Evolutionary conservation across 2,329 filamentous ascomycete species (phyloP), one percentile per base, ranked within the genome.

Genomic region (Fusarium sp.): DNA sequence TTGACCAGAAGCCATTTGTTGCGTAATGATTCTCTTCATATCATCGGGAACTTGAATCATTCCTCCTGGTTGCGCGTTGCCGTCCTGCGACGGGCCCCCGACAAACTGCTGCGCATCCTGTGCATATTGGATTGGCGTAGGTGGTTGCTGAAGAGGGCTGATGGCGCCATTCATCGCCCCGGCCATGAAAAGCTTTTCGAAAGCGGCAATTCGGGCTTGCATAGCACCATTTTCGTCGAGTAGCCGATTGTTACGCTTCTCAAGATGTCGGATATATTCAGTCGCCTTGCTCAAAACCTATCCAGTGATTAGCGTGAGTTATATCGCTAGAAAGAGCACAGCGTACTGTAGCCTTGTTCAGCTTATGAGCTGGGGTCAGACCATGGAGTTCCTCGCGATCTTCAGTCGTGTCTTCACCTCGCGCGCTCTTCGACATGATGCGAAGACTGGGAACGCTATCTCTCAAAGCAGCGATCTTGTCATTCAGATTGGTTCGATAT

Each of bases 401-500:
- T 67, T 92, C 91, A 1, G 89, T 90, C 0, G 91, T 86, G 72
- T 94, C 92, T 77, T 93, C 91, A 43, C 90, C 92, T 65, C 86
- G 85, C 53, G 88, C 89, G 76, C 88, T 92, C 84, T 93, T 94
- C 42, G 91, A 91, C 89, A 95, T 94, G 76, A 95, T 93, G 54
- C 95, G 91, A 64, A 98, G 85, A 81, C 94, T 97, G 4, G 96
- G 96, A 19, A 98, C 95, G 79, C 94, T 97, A 81, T 98, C 95
- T 76, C 95, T 89, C 70, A 98, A 85, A 66, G 95, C 95, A 50
- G 95, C 93, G 77, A 98, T 98, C 85, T 98, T 98, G 80, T 98
- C 96, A 80, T 98, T 98, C 64, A 98, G 87, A 79, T 98, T 98
- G 60, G 94, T 97, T 77, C 96, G 92, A 82, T 98, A 98, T 74